phyloP scores from a whole-genome alignment of 768 basidiomycete species.

The Boletus rubropictus region DNA sequence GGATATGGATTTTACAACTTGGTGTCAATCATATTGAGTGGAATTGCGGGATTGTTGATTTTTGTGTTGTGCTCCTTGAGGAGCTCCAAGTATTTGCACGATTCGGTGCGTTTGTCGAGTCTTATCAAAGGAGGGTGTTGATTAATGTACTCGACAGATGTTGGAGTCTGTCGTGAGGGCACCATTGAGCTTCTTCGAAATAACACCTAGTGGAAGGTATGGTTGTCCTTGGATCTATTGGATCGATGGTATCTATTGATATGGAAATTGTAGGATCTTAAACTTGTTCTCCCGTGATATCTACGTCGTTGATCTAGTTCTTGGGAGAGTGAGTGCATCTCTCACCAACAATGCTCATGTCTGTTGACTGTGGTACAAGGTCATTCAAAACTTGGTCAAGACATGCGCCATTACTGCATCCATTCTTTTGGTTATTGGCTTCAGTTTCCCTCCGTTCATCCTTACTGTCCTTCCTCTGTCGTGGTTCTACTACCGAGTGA shows the following conservation, averaged over 20 bases:
- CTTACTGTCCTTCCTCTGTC: constrained; percentile 68
- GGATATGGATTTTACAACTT: constrained; percentile 67
- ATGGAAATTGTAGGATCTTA: constrained; percentile 49
- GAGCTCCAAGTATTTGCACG: constrained; percentile 72
- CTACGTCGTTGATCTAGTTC: constrained; percentile 79
- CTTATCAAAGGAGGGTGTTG: background rate
- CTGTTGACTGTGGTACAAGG: constrained; percentile 19
- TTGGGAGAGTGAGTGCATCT: constrained; percentile 47
- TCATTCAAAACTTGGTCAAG: constrained; percentile 65
- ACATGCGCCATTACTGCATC: constrained; percentile 55
- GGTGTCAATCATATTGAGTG: constrained; percentile 48
- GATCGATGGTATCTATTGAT: background rate
- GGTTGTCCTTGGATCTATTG: constrained; percentile 5
- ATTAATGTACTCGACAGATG: constrained; percentile 48
- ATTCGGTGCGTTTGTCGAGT: constrained; percentile 44
- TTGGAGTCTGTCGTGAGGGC: constrained; percentile 73
- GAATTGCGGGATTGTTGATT: constrained; percentile 55
- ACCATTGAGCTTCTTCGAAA: constrained; percentile 85
- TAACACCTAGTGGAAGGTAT: constrained; percentile 79
- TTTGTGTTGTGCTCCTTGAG: constrained; percentile 74
- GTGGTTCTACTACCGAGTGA: constrained; percentile 76
- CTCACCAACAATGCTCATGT: background rate
- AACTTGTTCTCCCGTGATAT: constrained; percentile 90
- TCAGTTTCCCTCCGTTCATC: constrained; percentile 79
- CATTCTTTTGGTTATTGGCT: constrained; percentile 67